Evolutionary conservation across 768 basidiomycete species (phyloP).

Genomic region (Tricholoma terreum): DNA sequence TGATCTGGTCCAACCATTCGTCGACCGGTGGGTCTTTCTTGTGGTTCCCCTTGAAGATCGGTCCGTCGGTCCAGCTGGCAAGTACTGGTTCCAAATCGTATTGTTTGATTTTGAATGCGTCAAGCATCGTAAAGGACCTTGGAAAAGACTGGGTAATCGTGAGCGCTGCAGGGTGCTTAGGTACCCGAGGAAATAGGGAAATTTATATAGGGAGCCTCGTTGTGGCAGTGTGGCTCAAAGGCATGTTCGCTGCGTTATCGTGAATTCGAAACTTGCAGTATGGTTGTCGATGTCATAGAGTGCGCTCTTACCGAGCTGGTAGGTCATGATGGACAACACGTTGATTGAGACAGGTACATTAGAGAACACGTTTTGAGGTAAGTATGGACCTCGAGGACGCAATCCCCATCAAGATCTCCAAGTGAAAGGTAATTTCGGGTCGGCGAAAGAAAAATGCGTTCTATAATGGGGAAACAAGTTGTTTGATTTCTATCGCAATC

Average conservation of each 20-base stretch:
- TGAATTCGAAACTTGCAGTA: constrained; percentile 3
- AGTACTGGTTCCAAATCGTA: constrained; percentile 71
- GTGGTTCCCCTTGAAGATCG: constrained; percentile 62
- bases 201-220: constrained; percentile 20
- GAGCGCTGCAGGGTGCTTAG: constrained; percentile 1
- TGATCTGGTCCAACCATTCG: constrained; percentile 72
- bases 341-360: constrained; percentile 12
- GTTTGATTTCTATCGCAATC: not conserved
- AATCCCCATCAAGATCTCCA: not conserved
- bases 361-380: constrained; percentile 9
- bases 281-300: not conserved
- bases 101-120: constrained; percentile 77
- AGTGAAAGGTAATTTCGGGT: not conserved
- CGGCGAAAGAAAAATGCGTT: not conserved
- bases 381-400: not conserved
- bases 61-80: constrained; percentile 63
- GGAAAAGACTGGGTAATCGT: constrained; percentile 1
- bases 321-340: constrained; percentile 15
- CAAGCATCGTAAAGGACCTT: constrained; percentile 43
- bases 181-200: not conserved
- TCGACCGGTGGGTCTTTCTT: constrained; percentile 70
- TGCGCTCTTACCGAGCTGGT: not conserved
- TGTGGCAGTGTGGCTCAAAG: constrained; percentile 12
- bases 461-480: not conserved
- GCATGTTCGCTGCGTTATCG: constrained; percentile 1